Base-by-base conservation (phyloP, 2,329 filamentous ascomycete species). In the Neonectria neomacrospora region DNA sequence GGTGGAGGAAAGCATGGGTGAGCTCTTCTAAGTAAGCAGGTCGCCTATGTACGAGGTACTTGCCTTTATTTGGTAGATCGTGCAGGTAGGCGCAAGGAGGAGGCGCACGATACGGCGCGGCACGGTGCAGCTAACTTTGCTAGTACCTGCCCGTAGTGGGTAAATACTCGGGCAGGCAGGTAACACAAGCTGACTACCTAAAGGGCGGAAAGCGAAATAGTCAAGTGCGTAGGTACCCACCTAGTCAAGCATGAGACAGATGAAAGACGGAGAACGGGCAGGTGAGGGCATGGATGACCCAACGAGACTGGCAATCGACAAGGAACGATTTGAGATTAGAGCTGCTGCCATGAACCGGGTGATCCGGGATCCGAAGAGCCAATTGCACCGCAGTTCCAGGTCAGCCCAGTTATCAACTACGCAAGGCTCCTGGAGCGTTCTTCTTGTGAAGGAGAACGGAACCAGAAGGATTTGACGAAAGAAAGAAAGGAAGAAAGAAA, bases 221-320 rank as follows among this genome's bases (percentile, higher is more conserved):
- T 37, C 34, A 9, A 7, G 14, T n/a, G n/a, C n/a, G n/a, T n/a
- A n/a, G n/a, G n/a, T n/a, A n/a, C n/a, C n/a, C n/a, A n/a, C n/a
- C n/a, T n/a, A n/a, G n/a, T n/a, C 14, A 16, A 16, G 23, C 23
- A 26, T 26, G 23, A 26, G 5, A n/a, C 14, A 14, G 34, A 37
- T n/a, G 34, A 37, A 8, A 34, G 12, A 16, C 12, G 5, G 16
- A 34, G 34, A 8, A n/a, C 12, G n/a, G 30, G n/a, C n/a, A n/a
- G 12, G 14, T n/a, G 18, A 42, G 30, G 23, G 23, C 50, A 59
- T 47, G 57, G 57, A 39, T 52, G 10, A 26, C 11, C 30, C 37
- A 20, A 41, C 37, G 37, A 41, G 37, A n/a, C 37, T 41, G 37
- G 6, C 6, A 34, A 32, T 32, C 12, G 34, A 37, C 6, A 37